phyloP scores from a whole-genome alignment of 2,329 filamentous ascomycete species.

The Diaporthe sp. region DNA sequence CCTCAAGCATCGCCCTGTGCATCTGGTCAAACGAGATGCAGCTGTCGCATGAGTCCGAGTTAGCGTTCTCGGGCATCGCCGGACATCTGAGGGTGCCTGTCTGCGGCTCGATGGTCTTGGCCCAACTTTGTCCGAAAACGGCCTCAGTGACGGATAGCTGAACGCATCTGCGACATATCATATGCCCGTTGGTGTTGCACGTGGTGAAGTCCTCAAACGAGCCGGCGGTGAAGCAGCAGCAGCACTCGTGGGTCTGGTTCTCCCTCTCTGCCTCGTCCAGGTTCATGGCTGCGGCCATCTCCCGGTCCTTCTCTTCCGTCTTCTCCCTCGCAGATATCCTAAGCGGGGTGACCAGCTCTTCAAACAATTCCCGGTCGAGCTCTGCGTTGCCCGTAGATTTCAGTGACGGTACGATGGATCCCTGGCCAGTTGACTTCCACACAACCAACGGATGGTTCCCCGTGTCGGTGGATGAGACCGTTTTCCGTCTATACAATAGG shows the following conservation, averaged over 20 bases:
- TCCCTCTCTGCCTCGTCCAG: slow-evolving; percentile 67
- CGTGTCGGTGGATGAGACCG: slow-evolving; percentile 61
- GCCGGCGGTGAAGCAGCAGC: slow-evolving; percentile 79
- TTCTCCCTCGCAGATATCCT: slow-evolving; percentile 54
- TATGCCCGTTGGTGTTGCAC: slow-evolving; percentile 76
- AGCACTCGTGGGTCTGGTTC: slow-evolving; percentile 74
- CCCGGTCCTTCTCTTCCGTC: slow-evolving; percentile 62
- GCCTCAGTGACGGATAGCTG: slow-evolving; percentile 85
- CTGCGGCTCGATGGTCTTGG: slow-evolving; percentile 78
- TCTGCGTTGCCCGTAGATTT: slow-evolving; percentile 74
- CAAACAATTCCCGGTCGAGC: slow-evolving; percentile 70
- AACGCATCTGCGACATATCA: slow-evolving; percentile 85
- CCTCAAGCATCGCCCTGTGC: slow-evolving; percentile 75
- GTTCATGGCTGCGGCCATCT: slow-evolving; percentile 65
- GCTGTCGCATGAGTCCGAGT: slow-evolving; percentile 75
- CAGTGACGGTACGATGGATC: slow-evolving; percentile 68
- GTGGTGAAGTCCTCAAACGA: slow-evolving; percentile 79
- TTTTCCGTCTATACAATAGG: slow-evolving; percentile 71
- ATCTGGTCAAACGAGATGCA: slow-evolving; percentile 77
- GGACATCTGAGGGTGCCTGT: slow-evolving; percentile 84
- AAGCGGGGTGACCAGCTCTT: slow-evolving; percentile 66
- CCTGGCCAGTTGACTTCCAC: slow-evolving; percentile 67
- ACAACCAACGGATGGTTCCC: slow-evolving; percentile 71
- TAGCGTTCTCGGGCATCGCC: slow-evolving; percentile 66
- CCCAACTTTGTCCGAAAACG: slow-evolving; percentile 93